Evolutionary conservation across 305 asterid species (phyloP), one percentile per base, ranked within the genome.

Genomic region (Fraxinus floribunda): DNA sequence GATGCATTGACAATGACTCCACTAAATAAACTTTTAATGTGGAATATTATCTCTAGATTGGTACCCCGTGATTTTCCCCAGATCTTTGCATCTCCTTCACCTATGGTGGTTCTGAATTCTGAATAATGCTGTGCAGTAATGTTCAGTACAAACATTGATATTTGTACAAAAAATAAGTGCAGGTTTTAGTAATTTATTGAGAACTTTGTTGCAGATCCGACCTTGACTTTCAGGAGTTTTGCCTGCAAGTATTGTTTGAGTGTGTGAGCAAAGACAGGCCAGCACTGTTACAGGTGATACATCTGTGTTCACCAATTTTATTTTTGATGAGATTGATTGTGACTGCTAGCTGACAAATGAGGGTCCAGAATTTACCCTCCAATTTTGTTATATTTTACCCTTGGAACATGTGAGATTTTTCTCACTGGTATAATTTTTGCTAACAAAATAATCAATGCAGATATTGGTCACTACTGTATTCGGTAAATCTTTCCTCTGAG

Each of bases 221-320:
- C 83, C 88, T 87, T 73, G 98, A 92, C 85, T 94, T 94, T 82
- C 97, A 89, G 79, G 97, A 93, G 79, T 94, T 93, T 87, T 96
- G 98, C 93, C 90, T 92, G 80, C 98, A 93, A 92, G 94, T 96
- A 29, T 86, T 96, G 80, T 96, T 93, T 32, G 99, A 94, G 89
- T 96, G 99, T 85, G 98, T 96, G 81, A 94, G 98, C 93, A 96
- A 96, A 90, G 99, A 96, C 86, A 91, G 97, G 87, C 97, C 98
- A 30, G 97, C 98, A 72, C 88, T 94, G 85, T 83, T 96, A 60
- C 99, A 96, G 98, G 99, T 91, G 86, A 81, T 79, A 8, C 79
- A 4, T 32, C 26, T 7, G 20, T n/a, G 7, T 78, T 73, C 66
- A 76, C 62, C 24, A 32, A 18, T 16, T 75, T 52, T 32, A 73